Evolutionary conservation across 2,329 filamentous ascomycete genomes (phyloP).

Genomic region (Cryphonectria carpinicola): DNA sequence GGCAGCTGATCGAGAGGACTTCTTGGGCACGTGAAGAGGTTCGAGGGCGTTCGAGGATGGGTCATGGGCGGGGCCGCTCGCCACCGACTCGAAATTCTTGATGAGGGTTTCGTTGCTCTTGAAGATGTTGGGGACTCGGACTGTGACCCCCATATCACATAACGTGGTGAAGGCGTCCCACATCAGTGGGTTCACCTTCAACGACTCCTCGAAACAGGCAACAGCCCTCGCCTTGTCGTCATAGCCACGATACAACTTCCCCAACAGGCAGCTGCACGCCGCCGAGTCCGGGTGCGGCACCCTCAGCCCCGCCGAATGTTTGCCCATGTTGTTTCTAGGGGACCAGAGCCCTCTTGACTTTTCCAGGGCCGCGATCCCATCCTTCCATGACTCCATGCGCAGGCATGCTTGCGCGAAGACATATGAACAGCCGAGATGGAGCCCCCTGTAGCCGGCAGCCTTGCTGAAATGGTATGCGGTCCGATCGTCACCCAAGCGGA

Average conservation of each 20-base stretch:
- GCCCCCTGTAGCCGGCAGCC: constrained; percentile 68
- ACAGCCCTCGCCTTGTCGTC: constrained; percentile 84
- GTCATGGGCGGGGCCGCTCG: constrained; percentile 39
- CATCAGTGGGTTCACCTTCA: constrained; percentile 93
- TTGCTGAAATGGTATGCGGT: constrained; percentile 86
- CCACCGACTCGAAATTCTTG: constrained; percentile 50
- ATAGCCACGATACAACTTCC: constrained; percentile 83
- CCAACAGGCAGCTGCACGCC: constrained; percentile 80
- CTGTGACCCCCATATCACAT: constrained; percentile 82
- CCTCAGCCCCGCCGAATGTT: constrained; percentile 77
- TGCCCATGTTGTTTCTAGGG: constrained; percentile 76
- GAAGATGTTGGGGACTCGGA: constrained; percentile 86
- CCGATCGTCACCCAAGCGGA: constrained; percentile 79
- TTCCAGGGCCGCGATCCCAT: constrained; percentile 83
- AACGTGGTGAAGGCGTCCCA: constrained; percentile 95
- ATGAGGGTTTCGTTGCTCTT: constrained; percentile 64
- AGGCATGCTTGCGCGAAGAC: constrained; percentile 90
- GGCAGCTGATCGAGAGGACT: constrained; percentile 36
- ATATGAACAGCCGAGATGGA: constrained; percentile 85
- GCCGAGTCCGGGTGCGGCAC: constrained; percentile 81
- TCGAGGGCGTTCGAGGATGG: constrained; percentile 43
- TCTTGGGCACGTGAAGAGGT: constrained; percentile 34
- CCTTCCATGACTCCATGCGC: constrained; percentile 74
- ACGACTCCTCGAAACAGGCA: constrained; percentile 81
- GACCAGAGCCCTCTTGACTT: constrained; percentile 78